Evolutionary conservation across 768 basidiomycete genomes (phyloP), one percentile per base, ranked within the genome.

Genomic region (Lactarius psammicola): DNA sequence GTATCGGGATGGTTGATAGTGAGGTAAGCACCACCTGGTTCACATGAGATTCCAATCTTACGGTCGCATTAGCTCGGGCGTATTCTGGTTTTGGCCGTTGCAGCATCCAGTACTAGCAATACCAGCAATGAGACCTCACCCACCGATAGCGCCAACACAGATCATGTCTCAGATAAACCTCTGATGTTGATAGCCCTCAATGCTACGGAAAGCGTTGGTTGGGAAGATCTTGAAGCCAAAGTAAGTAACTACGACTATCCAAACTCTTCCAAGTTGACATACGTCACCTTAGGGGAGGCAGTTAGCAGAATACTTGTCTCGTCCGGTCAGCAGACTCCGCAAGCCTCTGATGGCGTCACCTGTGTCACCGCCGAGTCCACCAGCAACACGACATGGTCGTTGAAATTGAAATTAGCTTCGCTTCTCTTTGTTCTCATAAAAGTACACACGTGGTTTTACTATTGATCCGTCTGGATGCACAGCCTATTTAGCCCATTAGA

Each of bases 141-240:
- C 62, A 13, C 56, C 63, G 56, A 42, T 58, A 62, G 68, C 53
- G 40, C 60, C 46, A 34, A 63, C 17, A 57, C 42, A 3, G 66
- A 63, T n/a, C 63, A 60, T 26, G 57, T 64, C 2, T 56, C 49
- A 3, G 70, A 71, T n/a, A 75, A 80, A 10, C 90, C 90, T 11
- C 69, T 89, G 61, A 80, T 92, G 83, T 76, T 93, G 55, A 79
- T 92, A 53, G 89, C 86, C 2, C 76, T 92, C 67, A 90, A 88
- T 67, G 81, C 87, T 38, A 82, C 84, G 26, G 75, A 82, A 46
- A 76, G 74, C 54, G 83, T 87, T 8, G 82, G 85, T n/a, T 92
- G 88, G 89, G 84, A 84, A 30, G 80, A 82, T 61, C 78, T 92
- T 62, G 81, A 85, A 60, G 64, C 73, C 68, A 91, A 87, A 81